These are phyloP conservation scores for Saccharomyces hybrid DNA, from an alignment of 1,139 yeast species.

Conservation along the genomic window DNA sequence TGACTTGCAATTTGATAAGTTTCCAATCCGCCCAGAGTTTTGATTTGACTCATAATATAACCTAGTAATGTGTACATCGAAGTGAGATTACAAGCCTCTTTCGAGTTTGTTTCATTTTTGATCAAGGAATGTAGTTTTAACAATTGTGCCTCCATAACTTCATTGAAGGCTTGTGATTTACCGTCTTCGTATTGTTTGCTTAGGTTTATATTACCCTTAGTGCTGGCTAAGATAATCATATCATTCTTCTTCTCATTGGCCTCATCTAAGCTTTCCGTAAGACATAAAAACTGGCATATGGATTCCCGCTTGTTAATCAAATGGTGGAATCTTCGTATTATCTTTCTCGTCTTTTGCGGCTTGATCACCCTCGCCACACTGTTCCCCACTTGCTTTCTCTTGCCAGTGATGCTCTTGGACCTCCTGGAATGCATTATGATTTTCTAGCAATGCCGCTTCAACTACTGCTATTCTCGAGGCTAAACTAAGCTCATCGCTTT, in stretches of 20 bases:
- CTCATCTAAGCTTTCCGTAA: conserved; percentile 12
- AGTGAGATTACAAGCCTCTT: conserved; percentile 2
- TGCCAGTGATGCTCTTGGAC: conserved; percentile 35
- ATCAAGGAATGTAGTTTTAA: conserved; percentile 7
- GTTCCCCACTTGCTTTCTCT: conserved; percentile 11
- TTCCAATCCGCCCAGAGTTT: conserved; percentile 58
- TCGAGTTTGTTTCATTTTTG: conserved; percentile 7
- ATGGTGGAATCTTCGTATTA: conserved; percentile 62
- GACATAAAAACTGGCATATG: conserved; percentile 31
- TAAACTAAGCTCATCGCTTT: neutral
- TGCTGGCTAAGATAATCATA: conserved; percentile 19
- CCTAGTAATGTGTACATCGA: conserved; percentile 34
- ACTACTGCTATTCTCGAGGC: neutral
- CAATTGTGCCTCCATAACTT: conserved; percentile 13
- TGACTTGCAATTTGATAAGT: conserved; percentile 83
- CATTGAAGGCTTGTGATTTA: neutral
- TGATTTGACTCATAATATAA: conserved; percentile 52
- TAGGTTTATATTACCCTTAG: neutral
- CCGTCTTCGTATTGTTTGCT: neutral
- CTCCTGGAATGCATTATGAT: conserved; percentile 19
- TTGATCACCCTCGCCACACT: conserved; percentile 39
- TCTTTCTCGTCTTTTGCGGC: conserved; percentile 58
- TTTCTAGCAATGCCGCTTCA: neutral
- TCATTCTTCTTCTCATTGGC: conserved; percentile 28
- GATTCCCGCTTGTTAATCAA: conserved; percentile 45